A percentile compares a stretch with the other conserved stretches of the same genome.
phyloP scores from a whole-genome alignment of 1,284 basidiomycete genomes.

The Irpex rosettiformis region DNA sequence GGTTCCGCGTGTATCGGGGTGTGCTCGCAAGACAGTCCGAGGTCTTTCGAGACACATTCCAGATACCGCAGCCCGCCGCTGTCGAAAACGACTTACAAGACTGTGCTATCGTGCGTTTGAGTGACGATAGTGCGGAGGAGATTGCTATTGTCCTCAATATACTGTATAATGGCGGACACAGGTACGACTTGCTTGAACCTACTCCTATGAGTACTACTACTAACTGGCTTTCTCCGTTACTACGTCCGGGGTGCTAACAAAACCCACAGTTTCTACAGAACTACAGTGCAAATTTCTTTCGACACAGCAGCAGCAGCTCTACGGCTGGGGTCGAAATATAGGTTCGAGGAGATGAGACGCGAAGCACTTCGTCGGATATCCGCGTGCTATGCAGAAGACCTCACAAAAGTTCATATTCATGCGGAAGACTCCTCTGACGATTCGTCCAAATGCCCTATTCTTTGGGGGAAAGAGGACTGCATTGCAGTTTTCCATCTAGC shows the following conservation, averaged over 20 bases:
- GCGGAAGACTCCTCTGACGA: not conserved
- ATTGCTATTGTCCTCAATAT: conserved; percentile 9
- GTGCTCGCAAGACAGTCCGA: conserved; percentile 4
- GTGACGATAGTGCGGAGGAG: conserved; percentile 13
- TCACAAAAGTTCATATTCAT: not conserved
- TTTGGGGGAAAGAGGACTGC: not conserved
- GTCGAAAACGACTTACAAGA: conserved; percentile 1
- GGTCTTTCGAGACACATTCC: conserved; percentile 13
- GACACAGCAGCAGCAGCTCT: conserved; percentile 1
- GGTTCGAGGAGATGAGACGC: not conserved
- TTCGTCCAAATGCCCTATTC: not conserved
- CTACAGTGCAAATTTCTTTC: not conserved
- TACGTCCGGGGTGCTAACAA: too few species aligned
- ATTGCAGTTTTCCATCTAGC: conserved; percentile 5
- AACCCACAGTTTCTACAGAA: not conserved
- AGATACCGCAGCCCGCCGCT: conserved; percentile 10
- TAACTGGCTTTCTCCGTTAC: too few species aligned
- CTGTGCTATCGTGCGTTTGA: conserved; percentile 10
- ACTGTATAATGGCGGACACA: not conserved
- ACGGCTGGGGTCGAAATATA: conserved; percentile 7
- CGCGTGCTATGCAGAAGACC: not conserved
- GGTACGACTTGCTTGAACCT: too few species aligned
- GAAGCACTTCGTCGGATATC: not conserved
- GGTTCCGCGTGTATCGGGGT: conserved; percentile 11
- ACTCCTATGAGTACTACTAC: too few species aligned